Percentiles rank a stretch among this genome's conserved stretches.
These are phyloP conservation scores for Wickerhamiella alocasiicola DNA, from an alignment of 805 yeast species.

Conservation along the genomic window DNA sequence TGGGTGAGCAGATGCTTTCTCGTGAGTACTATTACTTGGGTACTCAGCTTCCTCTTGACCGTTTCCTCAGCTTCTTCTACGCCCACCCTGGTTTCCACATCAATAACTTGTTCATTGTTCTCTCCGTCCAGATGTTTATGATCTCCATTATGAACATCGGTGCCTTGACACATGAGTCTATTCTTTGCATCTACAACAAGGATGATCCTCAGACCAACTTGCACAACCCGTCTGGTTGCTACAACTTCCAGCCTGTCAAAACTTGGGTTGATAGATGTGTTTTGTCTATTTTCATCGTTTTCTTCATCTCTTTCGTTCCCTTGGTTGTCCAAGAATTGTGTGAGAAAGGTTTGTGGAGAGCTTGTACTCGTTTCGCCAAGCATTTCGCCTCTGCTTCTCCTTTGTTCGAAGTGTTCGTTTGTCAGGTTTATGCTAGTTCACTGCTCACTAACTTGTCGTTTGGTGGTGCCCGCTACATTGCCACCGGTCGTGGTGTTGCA, in stretches of 20 bases:
- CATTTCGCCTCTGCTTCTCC: conserved; percentile 81
- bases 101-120: conserved; percentile 74
- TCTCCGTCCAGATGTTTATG: conserved; percentile 82
- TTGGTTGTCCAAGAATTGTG: conserved; percentile 74
- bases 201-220: conserved; percentile 62
- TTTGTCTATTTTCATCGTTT: conserved; percentile 80
- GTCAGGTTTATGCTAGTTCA: conserved; percentile 81
- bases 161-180: conserved; percentile 59
- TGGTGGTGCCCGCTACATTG: conserved; percentile 86
- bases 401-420: conserved; percentile 85
- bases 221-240: conserved; percentile 71
- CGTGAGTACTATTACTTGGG: conserved; percentile 88
- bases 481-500: conserved; percentile 93
- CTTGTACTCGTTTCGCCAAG: conserved; percentile 52
- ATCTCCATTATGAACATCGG: conserved; percentile 69
- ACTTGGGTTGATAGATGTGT: conserved; percentile 86
- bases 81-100: conserved; percentile 96
- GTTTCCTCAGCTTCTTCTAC: conserved; percentile 84
- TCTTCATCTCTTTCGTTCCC: conserved; percentile 84
- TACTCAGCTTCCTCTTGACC: conserved; percentile 74
- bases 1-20: conserved; percentile 93
- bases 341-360: conserved; percentile 74
- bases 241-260: conserved; percentile 70
- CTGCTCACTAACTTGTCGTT: conserved; percentile 62
- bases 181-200: conserved; percentile 52